Evolutionary conservation across 352 stramenopile genomes (phyloP), one percentile per base, ranked within the genome.

Genomic region (Phytophthora pistaciae): DNA sequence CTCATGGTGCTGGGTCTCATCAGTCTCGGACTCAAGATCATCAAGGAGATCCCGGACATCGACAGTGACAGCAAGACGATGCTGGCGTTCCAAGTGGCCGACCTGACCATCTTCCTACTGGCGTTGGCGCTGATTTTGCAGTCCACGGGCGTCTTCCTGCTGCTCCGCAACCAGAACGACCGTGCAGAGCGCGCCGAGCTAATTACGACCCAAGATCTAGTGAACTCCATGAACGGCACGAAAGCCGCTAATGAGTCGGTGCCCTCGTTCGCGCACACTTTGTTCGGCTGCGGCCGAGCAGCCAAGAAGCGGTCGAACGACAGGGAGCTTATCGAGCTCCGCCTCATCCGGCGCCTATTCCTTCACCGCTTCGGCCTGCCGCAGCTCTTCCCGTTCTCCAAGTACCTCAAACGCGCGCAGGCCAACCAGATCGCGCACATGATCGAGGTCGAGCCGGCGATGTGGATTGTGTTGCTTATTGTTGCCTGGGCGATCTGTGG

Each of bases 361-460:
- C 64, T 89, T 13, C 66, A 61, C n/a, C 71, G 58, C 20, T 83
- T 82, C 44, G 70, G 66, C 1, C 60, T 89, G 0, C 82, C 82
- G 3, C 70, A 86, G 60, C 67, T 89, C 10, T 84, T 82, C 49
- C 82, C 86, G 23, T 93, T 91, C 63, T 77, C 79, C 64, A 93
- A 93, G 71, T 93, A 93, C 68, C 55, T 93, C 16, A 78, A 68
- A 29, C 80, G 87, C 29, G 83, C 83, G 16, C 86, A 92, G 65
- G 84, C 90, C 52, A 92, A 86, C 75, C 83, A 93, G 61, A 91
- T 93, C 67, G 85, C 74, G 1, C 79, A 92, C 62, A 85, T 93
- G 75, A 90, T 93, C 42, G 84, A 93, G 13, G 84, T 93, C 0
- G 64, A 91, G 53, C 76, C 89, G 16, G 77, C 65, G 3, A 90